Percentiles rank a stretch among this genome's conserved stretches.
These are phyloP conservation scores for Sporothrix luriei DNA, from an alignment of 2,329 filamentous ascomycete genomes.

Conservation along the genomic window DNA sequence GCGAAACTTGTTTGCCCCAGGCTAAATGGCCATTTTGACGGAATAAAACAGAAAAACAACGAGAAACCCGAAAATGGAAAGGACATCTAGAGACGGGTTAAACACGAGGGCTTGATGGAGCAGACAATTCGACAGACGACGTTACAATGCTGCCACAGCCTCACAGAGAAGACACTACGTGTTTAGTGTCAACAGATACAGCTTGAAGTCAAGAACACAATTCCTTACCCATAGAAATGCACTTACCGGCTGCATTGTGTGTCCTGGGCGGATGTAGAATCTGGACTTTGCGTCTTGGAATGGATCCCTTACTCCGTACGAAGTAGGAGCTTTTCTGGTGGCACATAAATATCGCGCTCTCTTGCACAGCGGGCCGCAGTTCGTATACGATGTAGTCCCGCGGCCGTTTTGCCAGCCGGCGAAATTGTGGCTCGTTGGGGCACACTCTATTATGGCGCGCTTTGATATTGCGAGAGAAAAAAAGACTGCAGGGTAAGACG, in stretches of 20 bases:
- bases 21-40: background rate
- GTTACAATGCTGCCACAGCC: too few species aligned
- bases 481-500: constrained; percentile 27
- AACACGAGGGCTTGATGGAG: background rate
- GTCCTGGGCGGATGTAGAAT: background rate
- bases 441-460: background rate
- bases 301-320: too few species aligned
- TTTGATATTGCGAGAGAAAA: background rate
- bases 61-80: background rate
- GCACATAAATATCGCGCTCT: constrained; percentile 2
- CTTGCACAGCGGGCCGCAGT: too few species aligned
- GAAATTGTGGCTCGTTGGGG: constrained; percentile 14
- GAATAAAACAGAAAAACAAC: background rate
- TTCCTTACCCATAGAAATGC: background rate
- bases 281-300: background rate
- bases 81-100: background rate
- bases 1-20: constrained; percentile 8
- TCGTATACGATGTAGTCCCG: background rate
- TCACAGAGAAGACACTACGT: background rate
- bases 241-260: background rate
- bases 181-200: constrained; percentile 4
- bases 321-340: too few species aligned
- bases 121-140: background rate
- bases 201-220: background rate
- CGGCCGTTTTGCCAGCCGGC: background rate